Evolutionary conservation across 2,329 filamentous ascomycete genomes (phyloP), one percentile per base, ranked within the genome.

Genomic region (Alternaria gansuensis): DNA sequence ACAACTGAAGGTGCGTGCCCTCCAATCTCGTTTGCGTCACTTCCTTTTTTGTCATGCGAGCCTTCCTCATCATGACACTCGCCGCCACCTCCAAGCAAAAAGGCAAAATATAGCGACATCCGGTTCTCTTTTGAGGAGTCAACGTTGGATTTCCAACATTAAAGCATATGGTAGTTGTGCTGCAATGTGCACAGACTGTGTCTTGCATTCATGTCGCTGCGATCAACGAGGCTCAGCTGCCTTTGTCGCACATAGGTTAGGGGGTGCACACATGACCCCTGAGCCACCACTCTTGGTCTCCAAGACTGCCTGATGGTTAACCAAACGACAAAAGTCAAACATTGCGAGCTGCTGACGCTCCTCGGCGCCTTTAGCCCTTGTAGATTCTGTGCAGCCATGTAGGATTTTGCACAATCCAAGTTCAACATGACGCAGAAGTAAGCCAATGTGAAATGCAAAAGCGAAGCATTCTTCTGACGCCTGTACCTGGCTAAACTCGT

Each of bases 1-100:
- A 60, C 62, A 59, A 34, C 49, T 56, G 44, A 62, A 74, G 72
- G 71, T 74, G 67, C 64, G 72, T 74, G 63, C 62, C 62, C 63
- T 66, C 51, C 31, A 36, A 31, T 67, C 60, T 66, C 49, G 54
- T 68, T 66, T 63, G 57, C 59, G 57, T 66, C 37, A 59, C 61
- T 68, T 65, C 55, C 54, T 60, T 36, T 59, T 62, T 59, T 34
- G 57, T 57, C 51, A 44, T 45, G 28, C 54, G 26, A 58, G 51
- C 55, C 60, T 59, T 52, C 44, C 26, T 51, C 23, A 39, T 24
- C 28, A 48, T 21, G 23, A 45, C 51, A 48, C 39, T 37, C 36
- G 24, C 17, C 21, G 23, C 8, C 44, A 5, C 34, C 21, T 48
- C 24, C 13, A 34, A 11, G 13, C 13, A 48, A 48, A 34, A 48